Evolutionary conservation across 768 basidiomycete genomes (phyloP).

Genomic region (Phylloporus scabripes): DNA sequence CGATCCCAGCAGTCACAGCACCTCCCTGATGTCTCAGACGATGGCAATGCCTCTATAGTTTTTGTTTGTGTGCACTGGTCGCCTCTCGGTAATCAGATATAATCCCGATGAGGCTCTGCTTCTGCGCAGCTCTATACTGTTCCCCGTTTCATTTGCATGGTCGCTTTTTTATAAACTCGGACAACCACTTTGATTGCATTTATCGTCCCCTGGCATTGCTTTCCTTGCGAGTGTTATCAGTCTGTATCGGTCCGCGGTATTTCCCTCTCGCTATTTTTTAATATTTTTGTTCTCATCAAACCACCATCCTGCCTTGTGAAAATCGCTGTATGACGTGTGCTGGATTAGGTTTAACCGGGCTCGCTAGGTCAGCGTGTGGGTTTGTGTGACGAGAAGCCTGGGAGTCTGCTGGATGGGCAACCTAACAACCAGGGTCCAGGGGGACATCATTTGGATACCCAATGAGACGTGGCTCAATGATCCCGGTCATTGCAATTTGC

Average conservation of each 20-base stretch:
- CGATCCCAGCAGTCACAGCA: conserved; percentile 45
- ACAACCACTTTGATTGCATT: conserved; percentile 11
- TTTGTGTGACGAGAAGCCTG: conserved; percentile 3
- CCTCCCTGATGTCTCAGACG: conserved; percentile 50
- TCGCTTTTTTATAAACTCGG: conserved; percentile 14
- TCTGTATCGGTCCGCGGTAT: conserved; percentile 24
- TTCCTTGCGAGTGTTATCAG: conserved; percentile 17
- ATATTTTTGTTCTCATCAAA: conserved; percentile 1
- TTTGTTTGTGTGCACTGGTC: conserved; percentile 14
- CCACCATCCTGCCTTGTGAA: conserved; percentile 17
- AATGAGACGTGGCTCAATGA: not conserved
- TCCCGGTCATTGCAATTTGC: no score
- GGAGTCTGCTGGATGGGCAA: not conserved
- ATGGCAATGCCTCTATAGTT: conserved; percentile 51
- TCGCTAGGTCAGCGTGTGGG: conserved; percentile 5
- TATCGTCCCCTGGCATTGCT: conserved; percentile 7
- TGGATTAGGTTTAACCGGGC: not conserved
- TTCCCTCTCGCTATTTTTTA: conserved; percentile 3
- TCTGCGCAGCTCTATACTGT: conserved; percentile 9
- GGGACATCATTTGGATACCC: not conserved
- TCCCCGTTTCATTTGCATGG: conserved; percentile 15
- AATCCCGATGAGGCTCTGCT: conserved; percentile 12
- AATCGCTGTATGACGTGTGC: conserved; percentile 16
- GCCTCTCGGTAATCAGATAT: conserved; percentile 19
- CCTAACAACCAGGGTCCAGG: not conserved